Base-by-base conservation (phyloP, 257 asterid species). In the Galeopsis tetrahit region DNA sequence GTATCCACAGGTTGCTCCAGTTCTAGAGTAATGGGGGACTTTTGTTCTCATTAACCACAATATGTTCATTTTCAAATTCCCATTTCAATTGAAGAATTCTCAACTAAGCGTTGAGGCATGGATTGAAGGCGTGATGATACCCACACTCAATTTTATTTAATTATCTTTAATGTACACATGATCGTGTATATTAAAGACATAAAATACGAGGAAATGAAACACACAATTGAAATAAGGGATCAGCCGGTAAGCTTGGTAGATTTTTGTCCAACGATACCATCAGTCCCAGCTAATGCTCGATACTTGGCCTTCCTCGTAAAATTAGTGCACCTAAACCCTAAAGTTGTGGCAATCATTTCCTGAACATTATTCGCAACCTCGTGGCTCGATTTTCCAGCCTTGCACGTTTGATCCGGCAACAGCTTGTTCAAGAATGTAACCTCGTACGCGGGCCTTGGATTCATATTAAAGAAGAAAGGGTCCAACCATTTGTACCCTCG, bases 1-100 rank as follows among this genome's bases (percentile, higher is more conserved):
- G 90, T 86, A 89, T 80, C 97, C 98, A 40, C 96, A 89, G 78
- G 77, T 84, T 65, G 96, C 75, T 91, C 97, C 70, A 86, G 93
- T 86, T 88, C 96, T 57, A 86, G 92, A 83, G 73, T 86, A 55
- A 80, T 84, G 75, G 93, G n/a, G n/a, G n/a, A n/a, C n/a, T n/a
- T n/a, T n/a, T n/a, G n/a, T n/a, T n/a, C n/a, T n/a, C n/a, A n/a
- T n/a, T n/a, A n/a, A n/a, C n/a, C n/a, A n/a, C n/a, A n/a, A n/a
- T n/a, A n/a, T n/a, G n/a, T n/a, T n/a, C n/a, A n/a, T n/a, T n/a
- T n/a, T n/a, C n/a, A n/a, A n/a, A n/a, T n/a, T n/a, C n/a, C n/a
- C n/a, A n/a, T n/a, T n/a, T n/a, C n/a, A n/a, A n/a, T n/a, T n/a
- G n/a, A n/a, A n/a, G n/a, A n/a, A n/a, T n/a, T n/a, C n/a, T n/a